phyloP scores from a whole-genome alignment of 345 rosid genomes.

The Angophora floribunda region DNA sequence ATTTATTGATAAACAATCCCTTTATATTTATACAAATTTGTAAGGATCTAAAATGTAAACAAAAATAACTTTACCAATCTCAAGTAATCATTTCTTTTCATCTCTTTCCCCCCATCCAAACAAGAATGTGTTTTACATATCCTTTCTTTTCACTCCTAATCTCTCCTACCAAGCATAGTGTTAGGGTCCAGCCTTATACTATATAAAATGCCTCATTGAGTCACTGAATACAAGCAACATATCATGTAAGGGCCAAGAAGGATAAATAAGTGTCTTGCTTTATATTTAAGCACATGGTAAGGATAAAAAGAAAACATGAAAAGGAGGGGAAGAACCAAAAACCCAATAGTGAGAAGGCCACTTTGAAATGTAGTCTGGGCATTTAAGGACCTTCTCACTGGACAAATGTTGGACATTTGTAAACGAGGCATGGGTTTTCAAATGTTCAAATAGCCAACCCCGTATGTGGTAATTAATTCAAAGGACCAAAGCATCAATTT shows the following conservation, averaged over 20 bases:
- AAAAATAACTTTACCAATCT: background rate
- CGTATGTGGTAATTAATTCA: background rate
- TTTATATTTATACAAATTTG: background rate
- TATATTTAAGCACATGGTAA: background rate
- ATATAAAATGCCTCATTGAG: background rate
- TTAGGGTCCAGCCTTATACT: background rate
- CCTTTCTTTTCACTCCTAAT: background rate
- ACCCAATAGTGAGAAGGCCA: background rate
- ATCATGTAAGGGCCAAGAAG: background rate
- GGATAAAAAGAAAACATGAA: background rate
- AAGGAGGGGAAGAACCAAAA: background rate
- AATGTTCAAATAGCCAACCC: background rate
- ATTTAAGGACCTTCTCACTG: background rate
- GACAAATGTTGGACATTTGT: background rate
- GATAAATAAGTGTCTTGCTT: background rate
- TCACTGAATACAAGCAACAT: background rate
- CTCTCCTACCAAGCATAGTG: background rate
- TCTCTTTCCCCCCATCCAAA: background rate
- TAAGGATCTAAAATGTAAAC: background rate
- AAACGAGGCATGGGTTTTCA: background rate
- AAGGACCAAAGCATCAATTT: background rate
- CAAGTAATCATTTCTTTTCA: background rate
- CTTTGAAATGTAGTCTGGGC: background rate
- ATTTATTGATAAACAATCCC: background rate
- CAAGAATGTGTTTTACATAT: background rate